Evolutionary conservation across 805 yeast species (phyloP).

Genomic region (Candida nonsorbophila): DNA sequence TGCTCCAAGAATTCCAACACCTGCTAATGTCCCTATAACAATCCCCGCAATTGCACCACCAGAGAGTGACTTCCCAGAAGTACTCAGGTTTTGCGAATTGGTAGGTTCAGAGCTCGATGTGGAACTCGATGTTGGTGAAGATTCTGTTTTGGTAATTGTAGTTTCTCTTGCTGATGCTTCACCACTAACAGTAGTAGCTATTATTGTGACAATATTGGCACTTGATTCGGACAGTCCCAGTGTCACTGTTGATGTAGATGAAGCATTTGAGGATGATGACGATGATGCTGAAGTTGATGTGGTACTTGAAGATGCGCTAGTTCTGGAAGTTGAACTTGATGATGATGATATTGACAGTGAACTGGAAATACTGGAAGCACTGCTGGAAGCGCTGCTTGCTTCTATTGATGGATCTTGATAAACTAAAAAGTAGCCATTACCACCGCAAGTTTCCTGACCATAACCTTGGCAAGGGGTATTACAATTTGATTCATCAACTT

Average conservation of each 20-base stretch:
- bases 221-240: no score
- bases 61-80: constrained; percentile 21
- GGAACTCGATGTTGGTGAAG: no score
- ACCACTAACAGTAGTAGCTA: no score
- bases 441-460: constrained; percentile 35
- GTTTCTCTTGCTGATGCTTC: no score
- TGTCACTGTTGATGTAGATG: constrained; percentile 10
- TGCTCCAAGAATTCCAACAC: constrained; percentile 27
- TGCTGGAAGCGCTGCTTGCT: constrained; percentile 10
- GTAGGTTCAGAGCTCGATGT: no score
- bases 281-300: constrained; percentile 6
- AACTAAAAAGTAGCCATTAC: constrained; percentile 25
- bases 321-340: constrained; percentile 9
- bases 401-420: constrained; percentile 16
- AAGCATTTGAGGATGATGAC: constrained; percentile 9
- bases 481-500: constrained; percentile 22
- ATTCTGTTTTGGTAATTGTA: no score
- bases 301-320: constrained; percentile 3
- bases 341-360: constrained; percentile 7
- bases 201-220: no score
- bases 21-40: constrained; percentile 37
- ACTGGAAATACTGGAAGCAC: constrained; percentile 6
- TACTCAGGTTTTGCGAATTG: no score
- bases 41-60: constrained; percentile 40
- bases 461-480: constrained; percentile 32